Base-by-base conservation (phyloP, 345 rosid species). In the Salix caprea region DNA sequence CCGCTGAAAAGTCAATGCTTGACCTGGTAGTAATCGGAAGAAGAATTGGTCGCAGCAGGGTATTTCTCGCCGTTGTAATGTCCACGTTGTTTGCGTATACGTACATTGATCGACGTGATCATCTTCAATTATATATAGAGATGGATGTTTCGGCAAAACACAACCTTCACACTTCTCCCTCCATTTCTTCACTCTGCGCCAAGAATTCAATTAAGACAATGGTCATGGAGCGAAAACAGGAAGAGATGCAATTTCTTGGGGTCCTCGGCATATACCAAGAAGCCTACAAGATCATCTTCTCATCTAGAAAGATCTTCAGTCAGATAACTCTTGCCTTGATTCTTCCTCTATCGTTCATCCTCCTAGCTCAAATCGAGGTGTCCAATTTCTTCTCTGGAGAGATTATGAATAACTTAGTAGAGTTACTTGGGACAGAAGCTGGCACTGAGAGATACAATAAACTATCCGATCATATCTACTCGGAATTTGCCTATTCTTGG, bases 241-340 rank as follows among this genome's bases (percentile, higher is more conserved):
- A 89, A 77, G 90, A 86, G 80, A 82, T 88, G 86, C 90, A 89
- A 26, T 86, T 88, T 75, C 82, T 89, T 0, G 90, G 90, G 26
- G 10, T 88, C 28, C 67, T 84, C 19, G 91, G 78, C 72, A 81
- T 86, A 52, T 82, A 56, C 82, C 75, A 23, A 7, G 93, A 89
- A 80, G 79, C 93, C 60, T 79, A 21, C 85, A 89, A 85, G 61
- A 39, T 85, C 64, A 78, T 89, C 71, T 67, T 72, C 23, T 62
- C 88, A 40, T 79, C 84, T 85, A 44, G 90, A 70, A 85, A 81
- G 62, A 81, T 89, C 82, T 88, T 89, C 86, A 67, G 72, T 77
- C 80, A 82, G 13, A 89, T 89, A 48, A 82, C 89, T 30, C 71
- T 88, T 3, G 52, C 88, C 73, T 42, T 89, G 5, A 86, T 90